Evolutionary conservation across 2,329 filamentous ascomycete species (phyloP).

Genomic region (Cytospora mali): DNA sequence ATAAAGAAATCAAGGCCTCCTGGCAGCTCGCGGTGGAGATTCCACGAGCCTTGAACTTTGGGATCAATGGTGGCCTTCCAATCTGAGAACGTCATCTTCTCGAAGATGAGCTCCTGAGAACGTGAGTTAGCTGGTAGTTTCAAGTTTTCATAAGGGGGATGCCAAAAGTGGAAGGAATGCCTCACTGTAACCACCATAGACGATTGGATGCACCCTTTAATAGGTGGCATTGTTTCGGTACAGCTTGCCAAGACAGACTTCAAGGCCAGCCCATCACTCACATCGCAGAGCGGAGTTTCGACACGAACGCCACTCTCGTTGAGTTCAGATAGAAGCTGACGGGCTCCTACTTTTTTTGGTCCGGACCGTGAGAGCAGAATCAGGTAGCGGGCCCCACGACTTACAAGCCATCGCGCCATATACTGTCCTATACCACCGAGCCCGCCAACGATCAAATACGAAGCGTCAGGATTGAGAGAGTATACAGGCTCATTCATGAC

Average conservation of each 20-base stretch:
- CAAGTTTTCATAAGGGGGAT: too few relatives aligned
- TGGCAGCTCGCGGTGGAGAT: background rate
- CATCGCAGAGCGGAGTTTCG: slow-evolving; percentile 34
- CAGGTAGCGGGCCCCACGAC: slow-evolving; percentile 36
- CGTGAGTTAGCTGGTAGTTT: background rate
- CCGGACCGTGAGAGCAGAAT: slow-evolving; percentile 34
- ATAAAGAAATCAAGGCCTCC: slow-evolving; percentile 5
- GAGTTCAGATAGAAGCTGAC: slow-evolving; percentile 32
- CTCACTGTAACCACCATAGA: slow-evolving; percentile 44
- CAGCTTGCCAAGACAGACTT: slow-evolving; percentile 30
- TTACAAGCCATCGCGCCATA: slow-evolving; percentile 35
- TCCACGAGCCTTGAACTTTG: slow-evolving; percentile 10
- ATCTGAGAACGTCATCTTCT: slow-evolving; percentile 1
- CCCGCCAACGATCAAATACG: slow-evolving; percentile 39
- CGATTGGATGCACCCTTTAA: slow-evolving; percentile 48
- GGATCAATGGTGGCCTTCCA: background rate
- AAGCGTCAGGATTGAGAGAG: slow-evolving; percentile 30
- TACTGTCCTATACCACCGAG: slow-evolving; percentile 38
- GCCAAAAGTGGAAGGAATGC: background rate
- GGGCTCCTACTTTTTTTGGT: slow-evolving; percentile 29
- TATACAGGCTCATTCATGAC: too few relatives aligned
- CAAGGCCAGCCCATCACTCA: slow-evolving; percentile 35
- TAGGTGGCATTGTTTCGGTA: slow-evolving; percentile 37
- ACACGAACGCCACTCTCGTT: slow-evolving; percentile 31
- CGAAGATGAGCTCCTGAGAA: slow-evolving; percentile 4